Evolutionary conservation across 495 filamentous ascomycete species (phyloP).

Genomic region (Penicillium coffeae): DNA sequence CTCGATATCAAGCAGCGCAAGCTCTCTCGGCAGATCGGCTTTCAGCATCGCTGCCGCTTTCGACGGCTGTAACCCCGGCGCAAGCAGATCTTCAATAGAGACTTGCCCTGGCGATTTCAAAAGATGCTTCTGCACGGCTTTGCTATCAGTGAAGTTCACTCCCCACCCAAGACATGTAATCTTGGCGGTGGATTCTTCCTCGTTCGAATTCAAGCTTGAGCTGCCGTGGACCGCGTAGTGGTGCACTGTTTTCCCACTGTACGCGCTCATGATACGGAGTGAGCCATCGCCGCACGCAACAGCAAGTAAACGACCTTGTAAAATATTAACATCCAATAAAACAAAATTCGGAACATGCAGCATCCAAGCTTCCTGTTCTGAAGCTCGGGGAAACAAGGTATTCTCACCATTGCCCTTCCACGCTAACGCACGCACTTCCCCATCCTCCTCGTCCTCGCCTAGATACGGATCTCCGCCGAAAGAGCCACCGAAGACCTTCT

Average conservation of each 20-base stretch:
- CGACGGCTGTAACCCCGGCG: constrained; percentile 35
- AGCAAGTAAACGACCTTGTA: constrained; percentile 71
- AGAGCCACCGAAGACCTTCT: constrained; percentile 60
- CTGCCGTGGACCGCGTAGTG: constrained; percentile 44
- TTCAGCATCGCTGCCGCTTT: constrained; percentile 39
- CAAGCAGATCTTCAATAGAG: constrained; percentile 41
- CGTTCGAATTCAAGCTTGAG: constrained; percentile 8
- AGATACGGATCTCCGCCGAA: constrained; percentile 45
- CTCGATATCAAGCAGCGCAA: constrained; percentile 75
- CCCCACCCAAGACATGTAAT: constrained; percentile 73
- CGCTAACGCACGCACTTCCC: constrained; percentile 51
- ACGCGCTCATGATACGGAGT: constrained; percentile 67
- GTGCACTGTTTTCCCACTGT: constrained; percentile 74
- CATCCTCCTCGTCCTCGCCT: constrained; percentile 47
- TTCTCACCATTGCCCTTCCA: constrained; percentile 80
- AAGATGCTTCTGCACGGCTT: constrained; percentile 40
- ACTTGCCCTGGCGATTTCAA: constrained; percentile 38
- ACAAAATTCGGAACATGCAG: too few species aligned
- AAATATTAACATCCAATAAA: too few species aligned
- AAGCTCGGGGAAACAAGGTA: background rate
- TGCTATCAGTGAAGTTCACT: constrained; percentile 60
- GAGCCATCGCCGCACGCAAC: constrained; percentile 70
- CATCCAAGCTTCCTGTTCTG: too few species aligned
- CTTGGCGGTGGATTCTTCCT: constrained; percentile 31
- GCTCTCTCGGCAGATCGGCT: constrained; percentile 68